Conservation (phyloP, 2,329 filamentous ascomycete species). For the Nigrospora oryzae region DNA sequence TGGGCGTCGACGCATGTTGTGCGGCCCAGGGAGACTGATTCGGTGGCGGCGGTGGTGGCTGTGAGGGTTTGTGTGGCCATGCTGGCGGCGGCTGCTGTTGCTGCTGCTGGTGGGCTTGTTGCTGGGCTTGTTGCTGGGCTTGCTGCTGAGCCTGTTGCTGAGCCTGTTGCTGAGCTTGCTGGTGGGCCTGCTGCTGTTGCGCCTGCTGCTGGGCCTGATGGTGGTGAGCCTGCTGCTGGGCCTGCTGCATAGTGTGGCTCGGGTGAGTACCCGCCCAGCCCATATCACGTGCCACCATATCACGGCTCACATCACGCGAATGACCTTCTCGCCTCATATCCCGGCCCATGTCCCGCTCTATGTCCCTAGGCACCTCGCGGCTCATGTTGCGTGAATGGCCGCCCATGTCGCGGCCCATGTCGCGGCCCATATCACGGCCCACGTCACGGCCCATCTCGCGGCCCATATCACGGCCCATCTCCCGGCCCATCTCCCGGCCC, state of each 20-base stretch:
- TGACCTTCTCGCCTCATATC: not conserved
- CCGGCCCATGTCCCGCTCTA: not conserved
- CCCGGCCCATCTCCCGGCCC: not conserved
- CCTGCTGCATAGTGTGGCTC: slow-evolving; percentile 12
- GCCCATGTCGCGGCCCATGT: not conserved
- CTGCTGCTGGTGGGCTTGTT: slow-evolving; percentile 8
- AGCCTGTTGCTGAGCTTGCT: too few species aligned
- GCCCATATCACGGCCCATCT: not conserved
- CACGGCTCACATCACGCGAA: not conserved
- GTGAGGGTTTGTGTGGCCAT: slow-evolving; percentile 25
- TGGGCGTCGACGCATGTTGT: slow-evolving; percentile 27
- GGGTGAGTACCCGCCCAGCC: slow-evolving; percentile 13
- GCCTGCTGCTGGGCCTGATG: too few species aligned
- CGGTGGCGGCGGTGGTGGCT: slow-evolving; percentile 24
- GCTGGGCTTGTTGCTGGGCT: slow-evolving; percentile 15
- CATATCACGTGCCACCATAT: slow-evolving; percentile 1
- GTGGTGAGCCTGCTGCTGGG: slow-evolving; percentile 14
- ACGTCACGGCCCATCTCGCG: not conserved
- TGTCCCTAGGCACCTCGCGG: not conserved
- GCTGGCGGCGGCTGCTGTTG: slow-evolving; percentile 11
- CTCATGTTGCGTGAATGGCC: not conserved
- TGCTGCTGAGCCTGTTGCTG: slow-evolving; percentile 16
- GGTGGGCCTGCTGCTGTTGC: too few species aligned
- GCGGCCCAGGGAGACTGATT: slow-evolving; percentile 28
- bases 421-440: not conserved